Evolutionary conservation across 352 stramenopile genomes (phyloP).

Genomic region (Globisporangium cederbergense): DNA sequence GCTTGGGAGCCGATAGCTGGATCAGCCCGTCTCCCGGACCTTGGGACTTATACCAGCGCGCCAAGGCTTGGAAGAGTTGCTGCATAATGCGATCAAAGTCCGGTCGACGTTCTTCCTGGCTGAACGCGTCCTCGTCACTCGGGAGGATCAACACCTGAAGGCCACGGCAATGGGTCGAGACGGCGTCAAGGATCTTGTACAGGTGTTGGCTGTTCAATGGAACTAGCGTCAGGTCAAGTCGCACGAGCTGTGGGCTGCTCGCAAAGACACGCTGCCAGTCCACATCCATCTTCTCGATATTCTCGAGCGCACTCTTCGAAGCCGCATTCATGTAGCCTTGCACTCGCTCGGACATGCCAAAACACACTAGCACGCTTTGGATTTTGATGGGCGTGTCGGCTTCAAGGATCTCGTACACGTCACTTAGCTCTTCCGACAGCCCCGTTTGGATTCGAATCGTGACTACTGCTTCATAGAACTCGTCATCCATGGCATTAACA

Average conservation of each 20-base stretch:
- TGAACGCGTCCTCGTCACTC: constrained; percentile 1
- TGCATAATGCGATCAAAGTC: background rate
- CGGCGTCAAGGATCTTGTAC: constrained; percentile 5
- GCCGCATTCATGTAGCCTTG: too few relatives aligned
- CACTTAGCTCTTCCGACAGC: background rate
- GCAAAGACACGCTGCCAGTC: constrained; percentile 19
- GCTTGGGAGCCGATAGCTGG: background rate
- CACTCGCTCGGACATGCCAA: background rate
- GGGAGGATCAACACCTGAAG: constrained; percentile 20
- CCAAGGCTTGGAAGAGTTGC: background rate
- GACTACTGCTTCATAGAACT: background rate
- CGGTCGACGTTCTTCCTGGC: too few relatives aligned
- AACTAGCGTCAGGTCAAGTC: constrained; percentile 17
- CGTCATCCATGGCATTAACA: background rate
- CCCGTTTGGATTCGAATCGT: background rate
- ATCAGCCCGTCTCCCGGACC: background rate
- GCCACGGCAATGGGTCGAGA: constrained; percentile 7
- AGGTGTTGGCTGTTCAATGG: constrained; percentile 15
- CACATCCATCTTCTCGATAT: constrained; percentile 6
- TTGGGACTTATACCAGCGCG: background rate
- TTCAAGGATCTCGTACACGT: background rate
- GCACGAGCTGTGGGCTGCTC: background rate
- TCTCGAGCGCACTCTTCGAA: background rate
- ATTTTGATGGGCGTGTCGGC: background rate
- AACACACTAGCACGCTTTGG: background rate